Percentiles rank a stretch among this genome's conserved stretches.
These are phyloP conservation scores for Monosporozyma servazzii DNA, from an alignment of 805 yeast species.

Conservation along the genomic window DNA sequence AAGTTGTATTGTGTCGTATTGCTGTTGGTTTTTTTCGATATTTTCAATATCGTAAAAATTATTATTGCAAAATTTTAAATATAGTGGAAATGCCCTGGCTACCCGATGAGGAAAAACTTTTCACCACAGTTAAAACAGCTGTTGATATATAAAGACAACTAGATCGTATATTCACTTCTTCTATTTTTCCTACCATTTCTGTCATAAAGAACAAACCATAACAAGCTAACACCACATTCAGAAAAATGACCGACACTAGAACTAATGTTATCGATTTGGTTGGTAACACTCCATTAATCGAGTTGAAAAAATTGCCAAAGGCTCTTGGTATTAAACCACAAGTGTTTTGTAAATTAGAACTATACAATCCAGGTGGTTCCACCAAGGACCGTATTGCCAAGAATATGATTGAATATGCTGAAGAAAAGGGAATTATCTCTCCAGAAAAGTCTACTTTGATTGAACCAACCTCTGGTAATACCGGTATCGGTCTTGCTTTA, in stretches of 20 bases:
- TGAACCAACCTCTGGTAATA: slow-evolving; percentile 87
- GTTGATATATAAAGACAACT: no score
- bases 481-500: slow-evolving; percentile 83
- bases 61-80: background rate
- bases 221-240: background rate
- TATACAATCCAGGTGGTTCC: slow-evolving; percentile 84
- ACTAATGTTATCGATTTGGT: slow-evolving; percentile 58
- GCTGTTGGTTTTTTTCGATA: background rate
- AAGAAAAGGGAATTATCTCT: slow-evolving; percentile 62
- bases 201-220: background rate
- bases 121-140: background rate
- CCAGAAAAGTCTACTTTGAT: slow-evolving; percentile 74
- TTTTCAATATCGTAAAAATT: no score
- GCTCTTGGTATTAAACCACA: slow-evolving; percentile 64
- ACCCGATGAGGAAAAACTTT: background rate
- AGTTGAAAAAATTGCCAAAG: slow-evolving; percentile 67
- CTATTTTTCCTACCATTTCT: background rate
- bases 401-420: slow-evolving; percentile 81
- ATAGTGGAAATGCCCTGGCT: background rate
- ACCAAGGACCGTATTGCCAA: slow-evolving; percentile 84
- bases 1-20: no score
- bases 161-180: background rate
- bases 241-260: slow-evolving; percentile 18
- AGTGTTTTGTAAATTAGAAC: slow-evolving; percentile 65
- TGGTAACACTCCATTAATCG: slow-evolving; percentile 78